A percentile compares a stretch with the other conserved stretches of the same genome.
Conservation (phyloP, 371 early-diverging fungal genomes). For the Circinella minor region DNA sequence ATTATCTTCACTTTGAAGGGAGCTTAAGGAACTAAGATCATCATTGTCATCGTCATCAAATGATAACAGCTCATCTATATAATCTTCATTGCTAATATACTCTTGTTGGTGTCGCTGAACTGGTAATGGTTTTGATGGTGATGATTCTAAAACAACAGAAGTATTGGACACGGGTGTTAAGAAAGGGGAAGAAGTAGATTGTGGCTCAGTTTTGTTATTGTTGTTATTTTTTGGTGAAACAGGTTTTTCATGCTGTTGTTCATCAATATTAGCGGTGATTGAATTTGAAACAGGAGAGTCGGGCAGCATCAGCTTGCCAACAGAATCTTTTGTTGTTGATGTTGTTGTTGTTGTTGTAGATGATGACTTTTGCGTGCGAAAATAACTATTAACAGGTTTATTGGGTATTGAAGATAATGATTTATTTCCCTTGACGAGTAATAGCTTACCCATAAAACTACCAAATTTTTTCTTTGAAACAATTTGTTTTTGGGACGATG, state of each 20-base stretch:
- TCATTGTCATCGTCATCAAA: slow-evolving; percentile 16
- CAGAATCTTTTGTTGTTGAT: neutral
- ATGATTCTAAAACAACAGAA: neutral
- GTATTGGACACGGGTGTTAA: neutral
- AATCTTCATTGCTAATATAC: neutral
- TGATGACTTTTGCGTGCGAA: slow-evolving; percentile 4
- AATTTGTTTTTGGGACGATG: neutral
- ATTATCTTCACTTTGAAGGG: slow-evolving; percentile 45
- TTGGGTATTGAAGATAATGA: neutral
- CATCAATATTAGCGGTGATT: neutral
- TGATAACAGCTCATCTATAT: neutral
- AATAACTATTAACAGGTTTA: neutral
- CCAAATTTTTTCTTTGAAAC: slow-evolving; percentile 26
- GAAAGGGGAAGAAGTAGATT: neutral
- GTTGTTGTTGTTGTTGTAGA: neutral
- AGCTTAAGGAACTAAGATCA: slow-evolving; percentile 28
- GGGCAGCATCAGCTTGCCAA: neutral
- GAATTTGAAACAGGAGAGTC: slow-evolving; percentile 5
- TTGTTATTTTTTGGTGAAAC: neutral
- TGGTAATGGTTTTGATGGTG: neutral
- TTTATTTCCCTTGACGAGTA: slow-evolving; percentile 18
- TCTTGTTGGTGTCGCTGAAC: neutral
- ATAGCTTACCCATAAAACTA: slow-evolving; percentile 40
- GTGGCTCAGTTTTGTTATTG: neutral
- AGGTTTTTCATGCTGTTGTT: neutral